Base-by-base conservation (phyloP, 2,329 filamentous ascomycete species). In the Fusarium sp. region DNA sequence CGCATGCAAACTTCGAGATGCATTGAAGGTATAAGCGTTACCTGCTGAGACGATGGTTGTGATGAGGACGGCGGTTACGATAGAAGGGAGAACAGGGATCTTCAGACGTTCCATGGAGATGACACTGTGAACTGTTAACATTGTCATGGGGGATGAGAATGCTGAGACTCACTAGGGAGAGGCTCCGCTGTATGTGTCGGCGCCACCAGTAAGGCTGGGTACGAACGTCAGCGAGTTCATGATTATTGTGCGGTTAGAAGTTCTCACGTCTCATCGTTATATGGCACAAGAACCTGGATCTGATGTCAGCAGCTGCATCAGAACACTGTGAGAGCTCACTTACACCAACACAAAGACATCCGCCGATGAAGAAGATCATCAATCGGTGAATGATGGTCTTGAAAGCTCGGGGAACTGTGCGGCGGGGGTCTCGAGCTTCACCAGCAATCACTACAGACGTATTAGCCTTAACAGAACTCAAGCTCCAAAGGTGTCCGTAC, bases 401-500 rank as follows among this genome's bases (percentile, higher is more conserved):
- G 20, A 58, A 58, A 5, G 55, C 45, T 8, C 25, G 45, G 1
- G 34, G 45, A 15, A 58, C 20, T 8, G 24, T 58, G 10, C 32
- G 25, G 0, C 55, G 45, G 7, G 55, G 45, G 16, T 58, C 27
- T 13, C 11, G 11, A 18, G 55, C 45, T 24, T 58, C 55, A 12
- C 55, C 45, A 2, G 55, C 55, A 27, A 51, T 58, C 44, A 49
- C 55, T 51, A 13, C 4, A 27, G 13, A 13, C 3, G 8, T 25
- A 4, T 49, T 15, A 48, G 25, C 18, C 6, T 11, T 20, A 8
- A 13, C 13, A n/a, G 5, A 15, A 11, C 10, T 13, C 2, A 30
- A 20, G 4, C 25, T 15, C 13, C 3, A 20, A 8, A 18, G 24
- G 15, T 18, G 82, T 70, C 91, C 92, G 47, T 85, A 85, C 30